These are phyloP conservation scores for Saitozyma sp. DNA, from an alignment of 768 basidiomycete genomes.

Conservation along the genomic window DNA sequence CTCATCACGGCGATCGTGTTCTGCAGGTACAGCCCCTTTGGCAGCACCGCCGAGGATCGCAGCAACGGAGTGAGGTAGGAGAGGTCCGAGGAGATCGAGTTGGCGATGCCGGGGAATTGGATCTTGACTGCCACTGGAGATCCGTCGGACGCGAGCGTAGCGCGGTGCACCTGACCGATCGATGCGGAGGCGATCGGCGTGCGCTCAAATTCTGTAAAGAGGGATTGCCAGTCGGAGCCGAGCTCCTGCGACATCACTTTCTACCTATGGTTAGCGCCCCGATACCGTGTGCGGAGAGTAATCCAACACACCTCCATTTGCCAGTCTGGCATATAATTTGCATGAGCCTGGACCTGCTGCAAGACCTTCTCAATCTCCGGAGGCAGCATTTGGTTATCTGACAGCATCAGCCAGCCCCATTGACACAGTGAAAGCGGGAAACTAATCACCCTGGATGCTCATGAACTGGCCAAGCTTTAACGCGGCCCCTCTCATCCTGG, in stretches of 20 bases:
- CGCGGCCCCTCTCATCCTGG: slow-evolving; percentile 93
- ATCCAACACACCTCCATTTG: slow-evolving; percentile 77
- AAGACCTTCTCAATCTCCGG: slow-evolving; percentile 85
- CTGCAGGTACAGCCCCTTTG: slow-evolving; percentile 85
- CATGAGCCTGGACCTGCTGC: slow-evolving; percentile 85
- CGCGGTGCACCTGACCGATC: slow-evolving; percentile 91
- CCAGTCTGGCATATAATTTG: slow-evolving; percentile 99
- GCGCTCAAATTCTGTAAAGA: slow-evolving; percentile 74
- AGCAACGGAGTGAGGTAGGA: slow-evolving; percentile 80
- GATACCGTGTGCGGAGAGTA: background rate
- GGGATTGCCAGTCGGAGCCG: slow-evolving; percentile 69
- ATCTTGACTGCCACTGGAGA: slow-evolving; percentile 65
- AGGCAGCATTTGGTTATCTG: slow-evolving; percentile 86
- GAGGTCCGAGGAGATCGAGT: slow-evolving; percentile 83
- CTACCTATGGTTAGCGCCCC: slow-evolving; percentile 53
- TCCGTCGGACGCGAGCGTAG: slow-evolving; percentile 59
- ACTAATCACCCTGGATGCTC: slow-evolving; percentile 78
- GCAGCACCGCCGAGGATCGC: slow-evolving; percentile 75
- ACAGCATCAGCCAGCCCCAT: background rate
- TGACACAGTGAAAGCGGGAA: background rate
- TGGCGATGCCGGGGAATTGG: slow-evolving; percentile 88
- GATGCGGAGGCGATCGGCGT: slow-evolving; percentile 93
- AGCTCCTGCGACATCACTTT: slow-evolving; percentile 70
- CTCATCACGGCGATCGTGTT: slow-evolving; percentile 85
- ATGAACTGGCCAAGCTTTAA: slow-evolving; percentile 95